Base-by-base conservation (phyloP, 768 basidiomycete genomes). In the Coprinellus micaceus region DNA sequence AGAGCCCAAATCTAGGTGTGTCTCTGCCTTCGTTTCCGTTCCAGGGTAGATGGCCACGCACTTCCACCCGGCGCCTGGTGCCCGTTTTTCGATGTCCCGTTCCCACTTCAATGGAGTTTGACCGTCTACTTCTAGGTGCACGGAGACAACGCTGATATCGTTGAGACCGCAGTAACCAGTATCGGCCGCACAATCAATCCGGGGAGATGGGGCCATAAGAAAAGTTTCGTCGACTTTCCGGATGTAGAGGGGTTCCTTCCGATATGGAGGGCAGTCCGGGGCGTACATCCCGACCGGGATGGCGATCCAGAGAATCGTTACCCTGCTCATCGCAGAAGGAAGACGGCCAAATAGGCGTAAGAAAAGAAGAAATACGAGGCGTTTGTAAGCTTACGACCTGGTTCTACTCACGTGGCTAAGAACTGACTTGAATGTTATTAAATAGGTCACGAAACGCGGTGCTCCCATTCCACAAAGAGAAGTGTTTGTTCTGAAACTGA, bases 391-490 rank as follows among this genome's bases (percentile, higher is more conserved):
- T 73, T 25, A 52, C 21, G 19, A 11, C 13, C 9, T 21, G 36
- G 4, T 46, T 54, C 28, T 5, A 10, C n/a, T 52, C 17, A 43
- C 33, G 39, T 53, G 21, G n/a, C n/a, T n/a, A n/a, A n/a, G n/a
- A n/a, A n/a, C n/a, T n/a, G n/a, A n/a, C n/a, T n/a, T n/a, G n/a
- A n/a, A n/a, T n/a, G n/a, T n/a, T n/a, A n/a, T n/a, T n/a, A n/a
- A n/a, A n/a, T 45, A 90, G 89, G 91, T 90, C 58, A 90, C 89
- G 22, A 85, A 84, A 52, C 90, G 94, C 61, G 86, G 93, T 26
- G 91, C 91, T 1, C 85, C 87, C 56, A 86, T 93, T 56, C 79
- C 91, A 28, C 82, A 84, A 61, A 78, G 92, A 30, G 90, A 95
- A 65, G 87, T 88, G 55, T 94, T 94, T 71, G 79, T 94, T 49